phyloP scores from a whole-genome alignment of 2,329 filamentous ascomycete species.

The Zasmidium cellare region DNA sequence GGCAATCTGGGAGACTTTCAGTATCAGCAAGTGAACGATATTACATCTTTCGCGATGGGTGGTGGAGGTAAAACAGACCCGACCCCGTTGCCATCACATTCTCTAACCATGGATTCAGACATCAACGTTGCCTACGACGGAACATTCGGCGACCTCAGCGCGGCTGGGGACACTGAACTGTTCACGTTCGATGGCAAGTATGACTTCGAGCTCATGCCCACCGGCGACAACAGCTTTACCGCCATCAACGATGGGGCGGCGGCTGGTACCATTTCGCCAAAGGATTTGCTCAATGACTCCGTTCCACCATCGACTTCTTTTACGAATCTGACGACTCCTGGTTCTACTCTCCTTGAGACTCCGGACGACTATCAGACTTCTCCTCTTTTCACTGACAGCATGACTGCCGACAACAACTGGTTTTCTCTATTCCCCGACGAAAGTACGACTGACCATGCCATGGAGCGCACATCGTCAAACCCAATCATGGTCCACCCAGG shows the following conservation, averaged over 20 bases:
- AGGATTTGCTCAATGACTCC: conserved; percentile 75
- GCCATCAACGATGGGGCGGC: conserved; percentile 43
- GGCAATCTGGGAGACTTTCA: conserved; percentile 38
- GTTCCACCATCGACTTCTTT: conserved; percentile 79
- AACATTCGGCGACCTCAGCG: conserved; percentile 45
- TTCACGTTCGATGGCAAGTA: conserved; percentile 27
- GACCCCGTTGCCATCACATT: conserved; percentile 19
- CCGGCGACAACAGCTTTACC: conserved; percentile 41
- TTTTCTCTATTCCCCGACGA: conserved; percentile 69
- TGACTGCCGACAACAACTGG: conserved; percentile 65
- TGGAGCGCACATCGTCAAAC: conserved; percentile 44
- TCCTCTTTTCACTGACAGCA: conserved; percentile 65
- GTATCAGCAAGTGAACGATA: conserved; percentile 36
- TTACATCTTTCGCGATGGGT: conserved; percentile 52
- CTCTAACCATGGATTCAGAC: conserved; percentile 37
- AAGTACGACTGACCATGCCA: conserved; percentile 34
- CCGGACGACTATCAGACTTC: conserved; percentile 77
- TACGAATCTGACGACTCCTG: conserved; percentile 80
- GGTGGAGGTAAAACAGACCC: conserved; percentile 49
- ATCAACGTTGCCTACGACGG: conserved; percentile 48
- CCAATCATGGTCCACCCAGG: conserved; percentile 40
- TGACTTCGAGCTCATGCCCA: conserved; percentile 29
- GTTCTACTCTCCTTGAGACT: conserved; percentile 72
- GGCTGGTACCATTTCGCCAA: conserved; percentile 74
- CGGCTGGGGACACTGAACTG: conserved; percentile 29